phyloP scores from a whole-genome alignment of 176 grass and related monocot genomes.

The Thalia dealbata region DNA sequence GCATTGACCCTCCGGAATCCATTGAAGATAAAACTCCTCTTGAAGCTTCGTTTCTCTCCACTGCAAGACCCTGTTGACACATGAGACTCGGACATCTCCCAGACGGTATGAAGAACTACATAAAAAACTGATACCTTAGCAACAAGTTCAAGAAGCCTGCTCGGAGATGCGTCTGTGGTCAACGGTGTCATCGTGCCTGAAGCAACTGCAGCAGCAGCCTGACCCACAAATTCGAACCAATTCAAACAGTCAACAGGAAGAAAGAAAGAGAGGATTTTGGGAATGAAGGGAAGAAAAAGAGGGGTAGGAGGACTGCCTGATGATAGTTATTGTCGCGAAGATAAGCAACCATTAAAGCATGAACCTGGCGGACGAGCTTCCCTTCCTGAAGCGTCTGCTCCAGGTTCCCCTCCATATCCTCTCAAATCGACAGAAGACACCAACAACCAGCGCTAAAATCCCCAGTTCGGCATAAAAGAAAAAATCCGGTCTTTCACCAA shows the following conservation, averaged over 20 bases:
- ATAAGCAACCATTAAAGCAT: conserved; percentile 68
- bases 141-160: conserved; percentile 63
- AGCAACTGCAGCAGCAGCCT: conserved; percentile 63
- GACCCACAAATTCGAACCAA: background rate
- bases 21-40: conserved; percentile 38
- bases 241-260: background rate
- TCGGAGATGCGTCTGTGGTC: conserved; percentile 27
- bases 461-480: background rate
- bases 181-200: conserved; percentile 83
- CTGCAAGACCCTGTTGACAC: conserved; percentile 64
- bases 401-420: conserved; percentile 34
- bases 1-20: conserved; percentile 9
- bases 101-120: background rate
- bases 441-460: background rate
- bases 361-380: conserved; percentile 72
- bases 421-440: background rate
- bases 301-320: conserved; percentile 21
- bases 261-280: background rate
- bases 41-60: conserved; percentile 44
- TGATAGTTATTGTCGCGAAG: conserved; percentile 69
- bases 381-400: conserved; percentile 80
- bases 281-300: background rate
- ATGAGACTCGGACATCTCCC: conserved; percentile 18
- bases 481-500: background rate
- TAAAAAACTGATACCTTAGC: conserved; percentile 52